Base-by-base conservation (phyloP, 768 basidiomycete species). In the Hydnum rufescens region DNA sequence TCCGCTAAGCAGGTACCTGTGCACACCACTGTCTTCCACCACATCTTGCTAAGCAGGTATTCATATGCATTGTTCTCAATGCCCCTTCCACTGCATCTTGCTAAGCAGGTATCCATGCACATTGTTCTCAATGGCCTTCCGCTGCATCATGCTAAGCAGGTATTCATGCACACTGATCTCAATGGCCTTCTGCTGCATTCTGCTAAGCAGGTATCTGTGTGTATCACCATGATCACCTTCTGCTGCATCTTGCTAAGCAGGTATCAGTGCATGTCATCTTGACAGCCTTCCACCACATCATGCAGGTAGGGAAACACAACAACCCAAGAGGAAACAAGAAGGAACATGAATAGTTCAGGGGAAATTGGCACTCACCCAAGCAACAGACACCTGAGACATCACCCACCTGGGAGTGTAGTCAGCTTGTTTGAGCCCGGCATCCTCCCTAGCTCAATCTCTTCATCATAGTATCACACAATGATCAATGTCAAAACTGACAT, bases 331-430 rank as follows among this genome's bases (percentile, higher is more conserved):
- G 34, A 19, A 39, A 19, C 8, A 39, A 39, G 50, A 3, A 36
- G 25, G 5, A 5, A 23, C 28, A 29, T 5, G 34, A 8, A 19
- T 8, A 39, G 34, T n/a, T 8, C 8, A 39, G 19, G 19, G 19
- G 34, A 39, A 39, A 39, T n/a, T 8, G 4, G 1, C 2, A 55
- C 54, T 55, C 25, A 57, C 54, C 26, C 34, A 51, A 25, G 26
- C 13, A 4, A 36, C 56, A 1, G 53, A 34, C 18, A 13, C 25
- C 2, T 25, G 28, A 2, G 51, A 54, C 3, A 43, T 43, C 16
- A 29, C 46, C 55, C 57, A 57, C 4, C 26, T 8, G 2, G 57
- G 55, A 4, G 55, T 54, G 18, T 42, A 51, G n/a, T 57, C 51
- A n/a, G 32, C 55, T 13, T n/a, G n/a, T n/a, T 54, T 22, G 16